phyloP scores from a whole-genome alignment of 2,329 filamentous ascomycete species.

The Calcarisporium arbuscula region DNA sequence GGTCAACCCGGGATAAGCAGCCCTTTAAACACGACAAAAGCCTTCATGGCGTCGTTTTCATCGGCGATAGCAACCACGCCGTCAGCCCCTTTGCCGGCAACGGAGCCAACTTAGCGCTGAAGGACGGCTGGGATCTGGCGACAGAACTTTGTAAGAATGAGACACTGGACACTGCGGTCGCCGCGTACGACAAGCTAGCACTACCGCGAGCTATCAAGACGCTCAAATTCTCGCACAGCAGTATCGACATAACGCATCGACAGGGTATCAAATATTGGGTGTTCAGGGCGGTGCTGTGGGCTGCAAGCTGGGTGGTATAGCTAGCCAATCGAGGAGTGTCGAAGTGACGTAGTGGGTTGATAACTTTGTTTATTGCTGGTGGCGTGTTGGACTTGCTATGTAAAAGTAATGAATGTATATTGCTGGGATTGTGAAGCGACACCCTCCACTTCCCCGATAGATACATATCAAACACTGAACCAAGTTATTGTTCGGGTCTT shows the following conservation, averaged over 20 bases:
- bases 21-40: constrained; percentile 27
- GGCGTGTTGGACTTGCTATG: too few relatives aligned
- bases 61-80: constrained; percentile 40
- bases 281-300: constrained; percentile 1
- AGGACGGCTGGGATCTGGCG: constrained; percentile 35
- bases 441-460: too few relatives aligned
- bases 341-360: background rate
- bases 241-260: constrained; percentile 10
- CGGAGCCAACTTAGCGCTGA: constrained; percentile 37
- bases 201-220: constrained; percentile 22
- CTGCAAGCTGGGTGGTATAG: constrained; percentile 1
- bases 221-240: constrained; percentile 13
- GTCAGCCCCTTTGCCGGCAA: constrained; percentile 38
- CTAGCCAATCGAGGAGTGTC: background rate
- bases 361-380: too few relatives aligned
- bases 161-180: constrained; percentile 20
- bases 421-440: too few relatives aligned
- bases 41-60: constrained; percentile 26
- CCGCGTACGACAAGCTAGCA: constrained; percentile 25
- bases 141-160: constrained; percentile 21
- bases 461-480: too few relatives aligned
- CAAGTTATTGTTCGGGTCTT: too few relatives aligned
- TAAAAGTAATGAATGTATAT: too few relatives aligned
- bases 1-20: constrained; percentile 34
- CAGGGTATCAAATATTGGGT: constrained; percentile 6